Percentiles rank a stretch among this genome's conserved stretches.
Evolutionary conservation across 2,329 filamentous ascomycete genomes (phyloP).

Genomic region (Nemania sp.): DNA sequence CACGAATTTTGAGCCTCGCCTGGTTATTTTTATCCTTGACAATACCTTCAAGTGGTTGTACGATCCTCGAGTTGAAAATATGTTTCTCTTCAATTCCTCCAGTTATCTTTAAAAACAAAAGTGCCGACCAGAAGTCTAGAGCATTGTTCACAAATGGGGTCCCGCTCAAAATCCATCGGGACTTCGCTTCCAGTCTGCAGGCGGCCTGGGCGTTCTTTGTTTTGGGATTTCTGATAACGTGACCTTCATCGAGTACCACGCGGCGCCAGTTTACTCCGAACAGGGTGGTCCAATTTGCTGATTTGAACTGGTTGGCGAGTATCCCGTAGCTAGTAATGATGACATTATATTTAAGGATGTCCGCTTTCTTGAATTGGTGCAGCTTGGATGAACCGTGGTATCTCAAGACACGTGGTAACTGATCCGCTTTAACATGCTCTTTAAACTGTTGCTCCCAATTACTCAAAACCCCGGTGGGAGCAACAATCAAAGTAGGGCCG

Average conservation of each 20-base stretch:
- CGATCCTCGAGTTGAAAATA: slow-evolving; percentile 73
- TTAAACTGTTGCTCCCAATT: slow-evolving; percentile 85
- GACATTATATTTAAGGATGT: slow-evolving; percentile 70
- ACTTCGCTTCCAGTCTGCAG: slow-evolving; percentile 66
- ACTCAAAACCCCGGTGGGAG: slow-evolving; percentile 84
- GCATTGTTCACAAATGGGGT: slow-evolving; percentile 84
- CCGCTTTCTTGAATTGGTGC: slow-evolving; percentile 32
- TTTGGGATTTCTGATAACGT: slow-evolving; percentile 76
- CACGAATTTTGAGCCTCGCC: slow-evolving; percentile 47
- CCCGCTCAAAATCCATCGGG: slow-evolving; percentile 78
- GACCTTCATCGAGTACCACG: slow-evolving; percentile 81
- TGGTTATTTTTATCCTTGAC: slow-evolving; percentile 21
- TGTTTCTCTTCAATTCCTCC: slow-evolving; percentile 74
- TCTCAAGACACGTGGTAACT: slow-evolving; percentile 66
- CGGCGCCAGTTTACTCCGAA: slow-evolving; percentile 70
- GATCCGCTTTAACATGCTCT: slow-evolving; percentile 68
- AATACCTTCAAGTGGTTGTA: slow-evolving; percentile 59
- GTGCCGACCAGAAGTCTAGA: slow-evolving; percentile 77
- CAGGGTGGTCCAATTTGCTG: slow-evolving; percentile 46
- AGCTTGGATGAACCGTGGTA: slow-evolving; percentile 64
- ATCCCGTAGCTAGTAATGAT: slow-evolving; percentile 86
- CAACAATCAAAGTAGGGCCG: slow-evolving; percentile 75
- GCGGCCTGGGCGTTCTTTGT: slow-evolving; percentile 74
- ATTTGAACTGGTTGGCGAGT: slow-evolving; percentile 66
- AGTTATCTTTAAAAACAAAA: slow-evolving; percentile 75